phyloP scores from a whole-genome alignment of 2,329 filamentous ascomycete species.

The Coniochaeta ligniaria region DNA sequence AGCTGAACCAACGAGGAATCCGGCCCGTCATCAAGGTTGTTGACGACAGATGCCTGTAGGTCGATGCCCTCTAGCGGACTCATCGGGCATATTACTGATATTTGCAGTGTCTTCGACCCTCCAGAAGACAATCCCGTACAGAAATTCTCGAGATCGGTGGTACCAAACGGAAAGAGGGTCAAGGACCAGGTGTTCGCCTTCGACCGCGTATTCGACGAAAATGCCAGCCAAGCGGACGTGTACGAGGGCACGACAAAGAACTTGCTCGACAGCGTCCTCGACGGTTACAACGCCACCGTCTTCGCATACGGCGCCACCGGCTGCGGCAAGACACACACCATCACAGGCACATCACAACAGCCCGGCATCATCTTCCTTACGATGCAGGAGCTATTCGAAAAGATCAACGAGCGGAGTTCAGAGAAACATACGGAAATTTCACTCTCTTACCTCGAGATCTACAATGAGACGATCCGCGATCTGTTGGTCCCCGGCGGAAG shows the following conservation, averaged over 20 bases:
- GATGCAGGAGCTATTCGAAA: slow-evolving; percentile 98
- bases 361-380: slow-evolving; percentile 98
- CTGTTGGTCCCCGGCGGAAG: slow-evolving; percentile 78
- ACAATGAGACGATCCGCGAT: slow-evolving; percentile 98
- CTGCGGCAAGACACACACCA: slow-evolving; percentile 98
- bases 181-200: slow-evolving; percentile 98
- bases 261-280: slow-evolving; percentile 89
- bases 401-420: slow-evolving; percentile 76
- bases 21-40: slow-evolving; percentile 92
- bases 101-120: slow-evolving; percentile 80
- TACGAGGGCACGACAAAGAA: slow-evolving; percentile 88
- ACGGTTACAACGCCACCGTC: slow-evolving; percentile 97
- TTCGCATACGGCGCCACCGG: slow-evolving; percentile 98
- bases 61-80: slow-evolving; percentile 11
- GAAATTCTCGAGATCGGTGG: slow-evolving; percentile 73
- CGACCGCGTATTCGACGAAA: slow-evolving; percentile 94
- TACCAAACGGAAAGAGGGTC: slow-evolving; percentile 79
- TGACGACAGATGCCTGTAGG: slow-evolving; percentile 92
- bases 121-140: slow-evolving; percentile 92
- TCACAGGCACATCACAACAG: slow-evolving; percentile 83
- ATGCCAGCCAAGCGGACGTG: slow-evolving; percentile 82
- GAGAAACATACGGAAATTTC: slow-evolving; percentile 88
- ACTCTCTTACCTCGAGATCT: slow-evolving; percentile 94
- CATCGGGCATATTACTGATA: slow-evolving; percentile 14
- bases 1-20: slow-evolving; percentile 78